These are phyloP conservation scores for Elaeagnus macrophylla DNA, from an alignment of 306 rosid genomes.

Conservation along the genomic window DNA sequence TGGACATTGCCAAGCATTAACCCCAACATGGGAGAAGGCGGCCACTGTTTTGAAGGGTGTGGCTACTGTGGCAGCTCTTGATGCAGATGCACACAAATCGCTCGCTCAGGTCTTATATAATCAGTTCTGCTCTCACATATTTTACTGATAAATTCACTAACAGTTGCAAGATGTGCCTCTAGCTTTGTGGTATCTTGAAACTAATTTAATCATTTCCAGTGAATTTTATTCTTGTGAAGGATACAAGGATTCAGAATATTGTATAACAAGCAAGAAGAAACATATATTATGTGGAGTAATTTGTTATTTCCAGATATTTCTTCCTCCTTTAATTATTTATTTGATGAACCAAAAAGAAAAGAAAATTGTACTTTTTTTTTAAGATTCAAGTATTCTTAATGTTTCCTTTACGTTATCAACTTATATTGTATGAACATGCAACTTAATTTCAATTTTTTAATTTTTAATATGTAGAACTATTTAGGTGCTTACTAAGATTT, in stretches of 20 bases:
- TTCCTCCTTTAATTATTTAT: no score
- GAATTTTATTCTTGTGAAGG: background rate
- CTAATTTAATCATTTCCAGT: background rate
- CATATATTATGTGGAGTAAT: no score
- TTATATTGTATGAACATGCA: background rate
- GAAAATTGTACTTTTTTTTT: no score
- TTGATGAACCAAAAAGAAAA: no score
- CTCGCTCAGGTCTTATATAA: constrained; percentile 64
- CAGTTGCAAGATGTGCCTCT: background rate
- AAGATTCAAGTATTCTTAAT: no score
- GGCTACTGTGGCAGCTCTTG: constrained; percentile 85
- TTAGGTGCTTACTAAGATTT: background rate
- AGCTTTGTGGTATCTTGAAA: background rate
- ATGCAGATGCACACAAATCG: constrained; percentile 89
- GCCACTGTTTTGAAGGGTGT: constrained; percentile 88
- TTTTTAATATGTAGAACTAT: constrained; percentile 2
- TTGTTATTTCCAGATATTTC: no score
- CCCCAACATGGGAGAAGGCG: constrained; percentile 93
- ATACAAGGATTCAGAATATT: no score
- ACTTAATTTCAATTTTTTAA: constrained; percentile 1
- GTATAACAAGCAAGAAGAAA: no score
- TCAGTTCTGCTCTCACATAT: constrained; percentile 4
- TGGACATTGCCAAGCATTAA: constrained; percentile 92
- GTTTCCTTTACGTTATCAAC: no score
- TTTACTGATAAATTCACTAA: background rate